A percentile compares a stretch with the other conserved stretches of the same genome.
These are phyloP conservation scores for Malbranchea zuffiana DNA, from an alignment of 2,329 filamentous ascomycete species.

Conservation along the genomic window DNA sequence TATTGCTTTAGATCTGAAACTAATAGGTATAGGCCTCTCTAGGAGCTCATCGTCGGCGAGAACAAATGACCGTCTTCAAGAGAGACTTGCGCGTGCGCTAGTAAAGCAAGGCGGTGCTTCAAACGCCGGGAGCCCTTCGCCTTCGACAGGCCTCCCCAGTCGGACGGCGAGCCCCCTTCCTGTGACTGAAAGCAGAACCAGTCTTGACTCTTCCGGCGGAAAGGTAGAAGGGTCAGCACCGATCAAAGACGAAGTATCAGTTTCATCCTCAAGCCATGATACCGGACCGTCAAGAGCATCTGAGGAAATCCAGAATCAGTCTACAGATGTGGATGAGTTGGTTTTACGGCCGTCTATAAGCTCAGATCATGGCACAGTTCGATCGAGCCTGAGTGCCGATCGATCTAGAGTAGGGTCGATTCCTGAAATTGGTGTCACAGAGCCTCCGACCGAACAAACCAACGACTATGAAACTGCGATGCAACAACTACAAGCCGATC, in stretches of 20 bases:
- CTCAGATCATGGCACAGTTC: neutral
- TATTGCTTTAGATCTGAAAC: conserved; percentile 2
- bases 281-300: conserved; percentile 18
- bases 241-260: conserved; percentile 17
- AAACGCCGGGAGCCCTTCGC: conserved; percentile 37
- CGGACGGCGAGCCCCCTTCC: conserved; percentile 42
- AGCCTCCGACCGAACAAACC: conserved; percentile 10
- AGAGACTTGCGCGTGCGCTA: conserved; percentile 77
- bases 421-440: conserved; percentile 14
- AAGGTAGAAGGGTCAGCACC: conserved; percentile 18
- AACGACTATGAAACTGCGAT: conserved; percentile 37
- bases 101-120: conserved; percentile 53
- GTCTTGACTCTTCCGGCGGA: conserved; percentile 22
- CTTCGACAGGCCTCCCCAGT: conserved; percentile 42
- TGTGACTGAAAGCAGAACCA: conserved; percentile 32
- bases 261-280: conserved; percentile 22
- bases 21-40: conserved; percentile 38
- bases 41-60: conserved; percentile 55
- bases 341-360: conserved; percentile 3
- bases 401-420: conserved; percentile 3
- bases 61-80: conserved; percentile 73
- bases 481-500: conserved; percentile 39
- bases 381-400: neutral
- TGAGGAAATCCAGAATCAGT: conserved; percentile 16
- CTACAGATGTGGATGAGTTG: neutral